phyloP scores from a whole-genome alignment of 805 yeast genomes.

The Hemisphaericaspora nanyangensis region DNA sequence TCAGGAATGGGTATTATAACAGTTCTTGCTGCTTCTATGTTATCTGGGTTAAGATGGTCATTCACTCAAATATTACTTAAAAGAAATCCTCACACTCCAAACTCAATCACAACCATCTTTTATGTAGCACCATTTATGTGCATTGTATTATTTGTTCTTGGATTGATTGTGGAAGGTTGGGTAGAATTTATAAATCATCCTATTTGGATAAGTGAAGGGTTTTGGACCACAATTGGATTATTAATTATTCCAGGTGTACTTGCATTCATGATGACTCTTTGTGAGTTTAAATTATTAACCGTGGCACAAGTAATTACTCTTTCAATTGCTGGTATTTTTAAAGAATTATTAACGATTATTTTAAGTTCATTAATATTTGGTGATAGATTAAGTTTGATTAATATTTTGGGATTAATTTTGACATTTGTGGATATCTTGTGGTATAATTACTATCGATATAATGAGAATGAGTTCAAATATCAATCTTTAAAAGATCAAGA shows the following conservation, averaged over 20 bases:
- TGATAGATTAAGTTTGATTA: conserved; percentile 64
- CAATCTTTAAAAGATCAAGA: conserved; percentile 1
- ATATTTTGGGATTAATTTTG: conserved; percentile 67
- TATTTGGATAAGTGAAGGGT: conserved; percentile 65
- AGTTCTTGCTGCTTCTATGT: conserved; percentile 72
- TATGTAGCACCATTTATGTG: conserved; percentile 86
- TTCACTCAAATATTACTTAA: conserved; percentile 80
- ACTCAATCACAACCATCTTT: conserved; percentile 81
- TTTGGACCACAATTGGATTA: conserved; percentile 50
- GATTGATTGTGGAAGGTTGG: conserved; percentile 69
- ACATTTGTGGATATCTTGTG: conserved; percentile 77
- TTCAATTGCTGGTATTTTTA: conserved; percentile 88
- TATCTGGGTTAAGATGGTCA: conserved; percentile 94
- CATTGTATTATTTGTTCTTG: conserved; percentile 54
- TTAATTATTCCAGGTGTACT: conserved; percentile 77
- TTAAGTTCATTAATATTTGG: conserved; percentile 66
- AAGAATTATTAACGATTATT: conserved; percentile 82
- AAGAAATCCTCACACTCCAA: conserved; percentile 50
- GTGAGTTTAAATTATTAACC: conserved; percentile 80
- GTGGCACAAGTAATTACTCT: conserved; percentile 82
- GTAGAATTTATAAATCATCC: conserved; percentile 45
- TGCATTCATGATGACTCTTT: conserved; percentile 86
- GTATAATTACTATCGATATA: conserved; percentile 68
- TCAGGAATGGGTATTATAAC: conserved; percentile 59
- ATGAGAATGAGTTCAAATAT: conserved; percentile 10